A percentile compares a stretch with the other conserved stretches of the same genome.
Conservation (phyloP, 2,329 filamentous ascomycete species). For the Neofusicoccum umdonicola region DNA sequence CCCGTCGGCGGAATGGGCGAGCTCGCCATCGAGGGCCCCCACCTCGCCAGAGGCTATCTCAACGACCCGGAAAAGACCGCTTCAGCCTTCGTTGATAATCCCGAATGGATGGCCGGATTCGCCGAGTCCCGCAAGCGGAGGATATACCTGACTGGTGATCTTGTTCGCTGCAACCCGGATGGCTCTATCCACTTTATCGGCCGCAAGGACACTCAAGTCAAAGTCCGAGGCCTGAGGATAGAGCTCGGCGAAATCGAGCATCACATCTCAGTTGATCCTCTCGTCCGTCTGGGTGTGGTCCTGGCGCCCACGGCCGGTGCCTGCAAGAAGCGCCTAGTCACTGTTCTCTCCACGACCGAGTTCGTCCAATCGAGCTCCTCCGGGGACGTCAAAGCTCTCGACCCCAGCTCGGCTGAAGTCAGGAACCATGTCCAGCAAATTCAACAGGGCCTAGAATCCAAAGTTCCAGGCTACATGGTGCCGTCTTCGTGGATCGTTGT, state of each 20-base stretch:
- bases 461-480: not conserved
- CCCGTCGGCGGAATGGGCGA: constrained; percentile 46
- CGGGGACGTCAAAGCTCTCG: not conserved
- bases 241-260: constrained; percentile 41
- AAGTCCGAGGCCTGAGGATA: constrained; percentile 36
- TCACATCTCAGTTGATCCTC: constrained; percentile 28
- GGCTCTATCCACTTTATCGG: constrained; percentile 37
- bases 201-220: constrained; percentile 38
- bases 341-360: not conserved
- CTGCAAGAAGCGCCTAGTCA: constrained; percentile 2
- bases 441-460: not conserved
- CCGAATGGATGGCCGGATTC: constrained; percentile 25
- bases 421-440: constrained; percentile 1
- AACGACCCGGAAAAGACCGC: constrained; percentile 36
- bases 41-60: constrained; percentile 40
- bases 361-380: not conserved
- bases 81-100: constrained; percentile 31
- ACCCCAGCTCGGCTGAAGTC: constrained; percentile 25
- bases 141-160: constrained; percentile 27
- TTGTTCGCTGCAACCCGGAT: constrained; percentile 25
- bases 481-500: constrained; percentile 1
- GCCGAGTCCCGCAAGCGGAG: constrained; percentile 21
- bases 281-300: not conserved
- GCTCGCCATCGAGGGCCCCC: constrained; percentile 47
- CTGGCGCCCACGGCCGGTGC: constrained; percentile 6